These are phyloP conservation scores for Seiridium unicorne DNA, from an alignment of 2,329 filamentous ascomycete genomes.

Conservation along the genomic window DNA sequence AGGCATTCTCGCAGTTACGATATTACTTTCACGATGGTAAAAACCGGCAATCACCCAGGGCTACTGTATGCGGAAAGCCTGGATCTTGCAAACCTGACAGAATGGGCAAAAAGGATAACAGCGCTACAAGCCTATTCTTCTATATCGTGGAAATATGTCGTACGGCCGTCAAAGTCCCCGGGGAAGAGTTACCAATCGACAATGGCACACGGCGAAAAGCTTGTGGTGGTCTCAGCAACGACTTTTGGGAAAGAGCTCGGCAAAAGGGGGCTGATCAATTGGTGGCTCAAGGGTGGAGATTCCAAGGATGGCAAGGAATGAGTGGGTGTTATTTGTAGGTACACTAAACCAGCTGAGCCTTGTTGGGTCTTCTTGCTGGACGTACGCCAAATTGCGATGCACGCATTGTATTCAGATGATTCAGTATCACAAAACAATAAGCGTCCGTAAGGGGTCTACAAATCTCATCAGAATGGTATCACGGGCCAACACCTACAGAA, in stretches of 20 bases:
- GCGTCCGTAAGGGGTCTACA: too few relatives aligned
- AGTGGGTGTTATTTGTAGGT: not conserved
- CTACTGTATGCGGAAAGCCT: conserved; percentile 1
- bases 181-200: not conserved
- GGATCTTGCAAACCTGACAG: not conserved
- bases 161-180: not conserved
- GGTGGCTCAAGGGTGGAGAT: not conserved
- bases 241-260: not conserved
- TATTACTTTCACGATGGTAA: not conserved
- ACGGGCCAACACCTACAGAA: too few relatives aligned
- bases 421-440: too few relatives aligned
- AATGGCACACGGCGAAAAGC: not conserved
- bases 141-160: not conserved
- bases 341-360: not conserved
- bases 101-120: not conserved
- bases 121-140: not conserved
- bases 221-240: not conserved
- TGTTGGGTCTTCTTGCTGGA: not conserved
- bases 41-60: not conserved
- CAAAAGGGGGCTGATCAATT: not conserved
- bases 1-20: not conserved
- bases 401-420: too few relatives aligned
- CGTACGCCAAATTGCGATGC: not conserved
- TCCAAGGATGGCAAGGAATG: not conserved
- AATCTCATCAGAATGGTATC: too few relatives aligned